A percentile compares a stretch with the other conserved stretches of the same genome.
These are phyloP conservation scores for Ilyonectria destructans DNA, from an alignment of 2,329 filamentous ascomycete species.

Conservation along the genomic window DNA sequence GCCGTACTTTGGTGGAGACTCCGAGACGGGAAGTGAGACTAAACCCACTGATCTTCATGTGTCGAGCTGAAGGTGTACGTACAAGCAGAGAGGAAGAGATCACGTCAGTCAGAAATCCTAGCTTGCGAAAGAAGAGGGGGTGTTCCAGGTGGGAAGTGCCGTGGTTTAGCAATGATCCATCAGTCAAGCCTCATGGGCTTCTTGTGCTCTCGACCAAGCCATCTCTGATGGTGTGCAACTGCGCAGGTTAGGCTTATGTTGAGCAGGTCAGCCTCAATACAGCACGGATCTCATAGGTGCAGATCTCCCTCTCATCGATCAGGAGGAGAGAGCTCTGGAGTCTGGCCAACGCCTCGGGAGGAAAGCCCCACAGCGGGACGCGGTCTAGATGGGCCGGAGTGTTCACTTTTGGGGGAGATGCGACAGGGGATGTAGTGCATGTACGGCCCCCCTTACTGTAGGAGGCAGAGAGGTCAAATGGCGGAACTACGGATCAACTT, in stretches of 20 bases:
- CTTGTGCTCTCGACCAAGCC: too few species aligned
- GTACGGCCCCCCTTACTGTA: too few species aligned
- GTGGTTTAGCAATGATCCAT: too few species aligned
- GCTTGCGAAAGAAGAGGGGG: too few species aligned
- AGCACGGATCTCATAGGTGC: background rate
- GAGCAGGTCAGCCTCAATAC: too few species aligned
- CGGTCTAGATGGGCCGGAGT: background rate
- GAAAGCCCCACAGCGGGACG: conserved; percentile 13
- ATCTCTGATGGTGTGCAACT: too few species aligned
- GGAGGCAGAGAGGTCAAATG: background rate
- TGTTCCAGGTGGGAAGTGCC: too few species aligned
- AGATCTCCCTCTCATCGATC: background rate
- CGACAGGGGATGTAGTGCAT: background rate
- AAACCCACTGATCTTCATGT: background rate
- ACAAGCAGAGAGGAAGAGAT: background rate
- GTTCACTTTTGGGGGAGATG: background rate
- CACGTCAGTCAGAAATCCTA: background rate
- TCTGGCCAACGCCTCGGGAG: background rate
- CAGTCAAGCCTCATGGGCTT: too few species aligned
- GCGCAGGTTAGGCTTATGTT: too few species aligned
- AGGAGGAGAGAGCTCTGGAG: background rate
- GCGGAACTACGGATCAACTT: conserved; percentile 38
- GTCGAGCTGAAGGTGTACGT: background rate
- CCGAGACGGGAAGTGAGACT: background rate
- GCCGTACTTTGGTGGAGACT: background rate